Conservation (phyloP, 1,139 yeast species). For the Hyphopichia pseudoburtonii region DNA sequence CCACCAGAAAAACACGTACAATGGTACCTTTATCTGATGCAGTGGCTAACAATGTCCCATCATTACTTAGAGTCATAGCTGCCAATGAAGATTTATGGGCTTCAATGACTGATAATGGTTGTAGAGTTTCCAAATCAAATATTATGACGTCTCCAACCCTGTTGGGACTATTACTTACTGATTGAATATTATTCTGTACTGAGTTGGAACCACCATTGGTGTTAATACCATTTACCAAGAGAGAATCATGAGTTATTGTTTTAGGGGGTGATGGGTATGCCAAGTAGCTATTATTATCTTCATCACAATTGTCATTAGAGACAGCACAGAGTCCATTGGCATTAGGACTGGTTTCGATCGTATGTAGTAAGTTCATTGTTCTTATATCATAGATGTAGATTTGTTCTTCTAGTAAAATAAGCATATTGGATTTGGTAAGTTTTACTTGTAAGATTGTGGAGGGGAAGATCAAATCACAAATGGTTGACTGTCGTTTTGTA, state of each 20-base stretch:
- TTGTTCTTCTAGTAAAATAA: conserved; percentile 80
- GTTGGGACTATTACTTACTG: conserved; percentile 46
- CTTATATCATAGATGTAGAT: conserved; percentile 86
- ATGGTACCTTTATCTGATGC: conserved; percentile 97
- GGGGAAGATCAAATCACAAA: conserved; percentile 89
- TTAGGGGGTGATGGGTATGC: conserved; percentile 88
- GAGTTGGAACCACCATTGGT: conserved; percentile 49
- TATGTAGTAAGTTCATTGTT: conserved; percentile 83
- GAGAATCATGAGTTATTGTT: conserved; percentile 44
- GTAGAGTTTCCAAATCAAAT: conserved; percentile 72
- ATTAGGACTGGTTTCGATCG: conserved; percentile 82
- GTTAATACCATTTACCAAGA: conserved; percentile 42
- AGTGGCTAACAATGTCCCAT: conserved; percentile 84
- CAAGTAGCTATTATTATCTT: conserved; percentile 56
- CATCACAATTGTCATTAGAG: conserved; percentile 50
- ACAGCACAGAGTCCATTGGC: conserved; percentile 60
- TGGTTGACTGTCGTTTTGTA: conserved; percentile 69
- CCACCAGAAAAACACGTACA: conserved; percentile 81
- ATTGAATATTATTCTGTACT: conserved; percentile 42
- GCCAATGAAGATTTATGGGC: conserved; percentile 91
- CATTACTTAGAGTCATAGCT: conserved; percentile 71
- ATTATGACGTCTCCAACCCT: conserved; percentile 86
- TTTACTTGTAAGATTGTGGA: conserved; percentile 76
- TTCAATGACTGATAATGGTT: conserved; percentile 85
- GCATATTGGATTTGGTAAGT: conserved; percentile 70